Evolutionary conservation across 257 asterid species (phyloP).

Genomic region (Solanum stenotomum): DNA sequence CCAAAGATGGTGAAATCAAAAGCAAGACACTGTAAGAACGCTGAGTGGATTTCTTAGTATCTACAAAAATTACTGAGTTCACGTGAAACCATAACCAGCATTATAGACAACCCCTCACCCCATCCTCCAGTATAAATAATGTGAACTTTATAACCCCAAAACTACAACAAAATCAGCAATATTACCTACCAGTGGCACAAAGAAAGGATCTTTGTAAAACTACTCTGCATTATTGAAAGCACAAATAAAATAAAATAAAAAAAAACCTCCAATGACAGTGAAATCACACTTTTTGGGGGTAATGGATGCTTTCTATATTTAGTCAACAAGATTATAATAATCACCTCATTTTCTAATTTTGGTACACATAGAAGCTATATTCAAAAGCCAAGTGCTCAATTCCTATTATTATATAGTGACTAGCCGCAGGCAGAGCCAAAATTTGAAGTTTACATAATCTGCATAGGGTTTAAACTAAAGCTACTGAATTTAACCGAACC

Average conservation of each 20-base stretch:
- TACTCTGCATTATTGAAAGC: not conserved
- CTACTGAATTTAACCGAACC: not conserved
- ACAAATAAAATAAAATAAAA: not conserved
- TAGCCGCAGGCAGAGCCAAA: rapidly evolving
- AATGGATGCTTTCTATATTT: constrained; percentile 20
- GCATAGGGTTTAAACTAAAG: not conserved
- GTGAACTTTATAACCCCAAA: not conserved
- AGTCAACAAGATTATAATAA: constrained; percentile 36
- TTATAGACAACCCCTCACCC: not conserved
- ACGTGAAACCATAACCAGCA: not conserved
- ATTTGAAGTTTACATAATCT: not conserved
- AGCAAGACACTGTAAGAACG: not conserved
- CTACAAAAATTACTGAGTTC: not conserved
- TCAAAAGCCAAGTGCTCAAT: constrained; percentile 15
- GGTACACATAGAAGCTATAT: constrained; percentile 38
- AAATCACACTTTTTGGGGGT: not conserved
- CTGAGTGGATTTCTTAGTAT: not conserved
- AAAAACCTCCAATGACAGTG: not conserved
- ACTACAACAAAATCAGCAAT: not conserved
- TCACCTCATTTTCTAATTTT: constrained; percentile 18
- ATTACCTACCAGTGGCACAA: not conserved
- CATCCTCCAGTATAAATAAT: not conserved
- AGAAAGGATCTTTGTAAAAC: constrained; percentile 10
- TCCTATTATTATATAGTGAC: not conserved
- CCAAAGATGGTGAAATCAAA: not conserved